phyloP scores from a whole-genome alignment of 768 basidiomycete genomes.

The Naganishia onofrii region DNA sequence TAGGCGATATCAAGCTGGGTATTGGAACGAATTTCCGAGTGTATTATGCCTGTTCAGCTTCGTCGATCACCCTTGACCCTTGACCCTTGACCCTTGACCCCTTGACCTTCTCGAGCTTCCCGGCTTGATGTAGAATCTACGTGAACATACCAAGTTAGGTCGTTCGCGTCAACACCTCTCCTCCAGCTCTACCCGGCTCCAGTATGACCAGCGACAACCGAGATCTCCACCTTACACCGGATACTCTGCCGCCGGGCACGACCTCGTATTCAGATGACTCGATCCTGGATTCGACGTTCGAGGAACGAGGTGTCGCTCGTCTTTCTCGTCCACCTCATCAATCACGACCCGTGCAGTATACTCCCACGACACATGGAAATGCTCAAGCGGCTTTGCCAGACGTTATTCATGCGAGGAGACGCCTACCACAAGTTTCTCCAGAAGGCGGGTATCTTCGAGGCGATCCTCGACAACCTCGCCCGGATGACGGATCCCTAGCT shows the following conservation, averaged over 20 bases:
- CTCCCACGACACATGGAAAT: not conserved
- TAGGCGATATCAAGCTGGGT: too few relatives aligned
- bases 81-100: too few relatives aligned
- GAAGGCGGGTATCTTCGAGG: not conserved
- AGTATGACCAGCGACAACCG: not conserved
- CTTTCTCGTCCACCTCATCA: not conserved
- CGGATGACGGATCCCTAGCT: not conserved
- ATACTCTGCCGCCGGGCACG: not conserved
- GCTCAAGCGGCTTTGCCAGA: not conserved
- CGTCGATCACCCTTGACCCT: too few relatives aligned
- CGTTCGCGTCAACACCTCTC: too few relatives aligned
- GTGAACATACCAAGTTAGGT: too few relatives aligned
- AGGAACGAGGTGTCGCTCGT: not conserved
- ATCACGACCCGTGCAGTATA: not conserved
- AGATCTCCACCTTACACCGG: not conserved
- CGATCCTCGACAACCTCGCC: not conserved
- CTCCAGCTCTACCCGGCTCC: not conserved
- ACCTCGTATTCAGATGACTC: not conserved
- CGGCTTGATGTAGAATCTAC: too few relatives aligned
- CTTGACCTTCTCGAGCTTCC: too few relatives aligned
- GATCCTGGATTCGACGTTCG: slow-evolving; percentile 6
- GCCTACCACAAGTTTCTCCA: not conserved
- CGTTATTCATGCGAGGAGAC: not conserved
- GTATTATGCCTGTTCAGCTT: too few relatives aligned
- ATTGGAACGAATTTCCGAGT: too few relatives aligned